Evolutionary conservation across 163 green algal species (phyloP).

Genomic region (Chlamydomonas reinhardtii): DNA sequence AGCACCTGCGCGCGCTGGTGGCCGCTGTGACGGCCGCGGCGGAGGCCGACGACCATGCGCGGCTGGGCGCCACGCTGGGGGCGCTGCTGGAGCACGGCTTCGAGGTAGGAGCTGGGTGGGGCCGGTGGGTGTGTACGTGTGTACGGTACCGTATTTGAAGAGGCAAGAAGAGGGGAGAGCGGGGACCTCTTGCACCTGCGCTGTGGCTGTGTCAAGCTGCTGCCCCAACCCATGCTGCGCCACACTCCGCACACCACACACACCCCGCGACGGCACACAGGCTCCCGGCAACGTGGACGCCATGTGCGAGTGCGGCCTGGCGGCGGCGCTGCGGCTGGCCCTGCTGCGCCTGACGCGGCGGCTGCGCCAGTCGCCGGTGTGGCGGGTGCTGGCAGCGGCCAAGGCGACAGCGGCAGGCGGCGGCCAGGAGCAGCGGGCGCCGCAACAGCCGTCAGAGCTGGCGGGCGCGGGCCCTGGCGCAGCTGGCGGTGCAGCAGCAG

Average conservation of each 20-base stretch:
- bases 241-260: neutral
- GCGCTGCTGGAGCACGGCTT: slow-evolving; percentile 20
- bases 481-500: no score
- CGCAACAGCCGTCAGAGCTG: no score
- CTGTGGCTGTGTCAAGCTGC: no score
- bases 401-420: no score
- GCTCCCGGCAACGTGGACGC: neutral
- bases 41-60: neutral
- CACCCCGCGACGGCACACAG: neutral
- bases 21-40: neutral
- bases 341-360: neutral
- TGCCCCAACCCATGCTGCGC: no score
- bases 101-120: neutral
- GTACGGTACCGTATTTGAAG: no score
- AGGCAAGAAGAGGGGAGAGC: no score
- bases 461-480: no score
- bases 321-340: neutral
- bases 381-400: no score
- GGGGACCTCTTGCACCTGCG: no score
- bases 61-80: neutral
- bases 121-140: no score
- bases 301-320: slow-evolving; percentile 18
- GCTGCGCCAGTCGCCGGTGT: neutral
- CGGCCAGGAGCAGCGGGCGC: no score
- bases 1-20: neutral